These are phyloP conservation scores for Fusarium tuaranense DNA, from an alignment of 2,329 filamentous ascomycete species.

Conservation along the genomic window DNA sequence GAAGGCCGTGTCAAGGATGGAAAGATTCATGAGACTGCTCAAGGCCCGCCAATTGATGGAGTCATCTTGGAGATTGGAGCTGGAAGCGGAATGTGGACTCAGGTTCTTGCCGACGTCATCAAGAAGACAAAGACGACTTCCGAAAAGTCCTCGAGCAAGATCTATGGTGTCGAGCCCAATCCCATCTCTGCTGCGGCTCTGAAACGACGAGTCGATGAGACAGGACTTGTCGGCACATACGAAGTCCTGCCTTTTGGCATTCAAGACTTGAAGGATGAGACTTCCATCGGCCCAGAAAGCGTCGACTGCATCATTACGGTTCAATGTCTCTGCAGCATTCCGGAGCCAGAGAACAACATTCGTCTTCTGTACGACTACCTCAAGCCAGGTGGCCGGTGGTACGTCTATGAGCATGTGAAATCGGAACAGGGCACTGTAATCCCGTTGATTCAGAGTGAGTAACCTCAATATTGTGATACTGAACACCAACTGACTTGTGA, in stretches of 20 bases:
- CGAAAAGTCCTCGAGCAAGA: neutral
- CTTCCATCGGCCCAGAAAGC: neutral
- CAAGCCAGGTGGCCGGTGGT: constrained; percentile 1
- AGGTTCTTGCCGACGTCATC: neutral
- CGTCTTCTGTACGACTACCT: constrained; percentile 2
- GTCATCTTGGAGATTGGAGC: constrained; percentile 6
- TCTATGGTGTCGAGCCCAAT: constrained; percentile 2
- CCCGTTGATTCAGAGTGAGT: neutral
- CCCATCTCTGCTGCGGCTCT: constrained; percentile 1
- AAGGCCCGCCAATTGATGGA: neutral
- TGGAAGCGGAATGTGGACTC: neutral
- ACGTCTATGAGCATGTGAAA: constrained; percentile 3
- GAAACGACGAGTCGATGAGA: neutral
- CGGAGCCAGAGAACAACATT: constrained; percentile 2
- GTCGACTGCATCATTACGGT: constrained; percentile 1
- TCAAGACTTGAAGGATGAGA: neutral
- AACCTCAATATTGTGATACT: rapidly evolving
- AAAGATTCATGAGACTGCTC: neutral
- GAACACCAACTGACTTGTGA: neutral
- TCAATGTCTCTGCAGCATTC: constrained; percentile 5
- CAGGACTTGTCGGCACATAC: neutral
- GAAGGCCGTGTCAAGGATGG: neutral
- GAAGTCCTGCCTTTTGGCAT: constrained; percentile 1
- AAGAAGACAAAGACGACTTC: neutral
- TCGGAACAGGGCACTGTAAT: neutral